phyloP scores from a whole-genome alignment of 192 early-diverging fungal species.

The Coemansia sp. region DNA sequence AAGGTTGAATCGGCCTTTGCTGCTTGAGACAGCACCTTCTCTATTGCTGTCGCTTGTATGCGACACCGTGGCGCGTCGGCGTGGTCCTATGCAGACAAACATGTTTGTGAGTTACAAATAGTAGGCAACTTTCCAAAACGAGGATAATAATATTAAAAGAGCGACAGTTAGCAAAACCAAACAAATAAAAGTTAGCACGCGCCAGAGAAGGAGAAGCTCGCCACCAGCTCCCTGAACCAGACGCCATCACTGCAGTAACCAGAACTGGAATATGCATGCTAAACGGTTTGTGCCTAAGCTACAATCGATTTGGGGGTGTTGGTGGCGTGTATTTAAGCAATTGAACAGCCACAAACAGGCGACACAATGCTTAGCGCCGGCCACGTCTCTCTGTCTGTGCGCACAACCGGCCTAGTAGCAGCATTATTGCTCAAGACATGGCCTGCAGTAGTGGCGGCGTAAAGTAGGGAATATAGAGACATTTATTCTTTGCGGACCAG shows the following conservation, averaged over 20 bases:
- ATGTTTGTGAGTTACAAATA: neutral
- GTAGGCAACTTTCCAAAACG: neutral
- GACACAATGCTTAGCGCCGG: neutral
- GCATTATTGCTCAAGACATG: neutral
- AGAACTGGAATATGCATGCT: neutral
- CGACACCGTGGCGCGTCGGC: conserved; percentile 9
- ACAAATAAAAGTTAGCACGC: neutral
- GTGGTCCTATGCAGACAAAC: conserved; percentile 10
- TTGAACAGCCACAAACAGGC: neutral
- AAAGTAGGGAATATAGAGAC: no score
- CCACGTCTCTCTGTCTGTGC: neutral
- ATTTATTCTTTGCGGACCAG: conserved; percentile 58
- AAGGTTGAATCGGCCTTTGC: neutral
- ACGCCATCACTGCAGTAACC: neutral
- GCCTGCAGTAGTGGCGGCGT: neutral
- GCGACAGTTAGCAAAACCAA: neutral
- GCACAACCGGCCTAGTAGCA: neutral
- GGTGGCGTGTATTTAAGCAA: neutral
- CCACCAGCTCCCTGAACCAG: neutral
- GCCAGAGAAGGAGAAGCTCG: neutral
- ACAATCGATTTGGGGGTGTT: neutral
- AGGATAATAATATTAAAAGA: neutral
- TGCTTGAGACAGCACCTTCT: neutral
- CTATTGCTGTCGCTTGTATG: neutral
- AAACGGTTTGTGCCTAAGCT: neutral